A percentile compares a stretch with the other conserved stretches of the same genome.
These are phyloP conservation scores for Alternaria atra DNA, from an alignment of 2,329 filamentous ascomycete species.

Conservation along the genomic window DNA sequence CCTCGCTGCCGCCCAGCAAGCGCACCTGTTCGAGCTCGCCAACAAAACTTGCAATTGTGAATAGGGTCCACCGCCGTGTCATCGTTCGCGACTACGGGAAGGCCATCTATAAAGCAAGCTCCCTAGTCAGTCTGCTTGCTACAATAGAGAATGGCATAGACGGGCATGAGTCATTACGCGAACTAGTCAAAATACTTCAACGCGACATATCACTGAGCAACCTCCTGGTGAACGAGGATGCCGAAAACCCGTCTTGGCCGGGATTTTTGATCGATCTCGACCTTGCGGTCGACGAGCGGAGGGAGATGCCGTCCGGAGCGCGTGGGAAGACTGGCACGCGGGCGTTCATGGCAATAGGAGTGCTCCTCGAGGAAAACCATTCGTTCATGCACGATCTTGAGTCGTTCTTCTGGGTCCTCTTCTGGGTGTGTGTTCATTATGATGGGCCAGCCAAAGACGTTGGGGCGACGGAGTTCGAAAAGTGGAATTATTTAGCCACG, in stretches of 20 bases:
- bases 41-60: not conserved
- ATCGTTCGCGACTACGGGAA: slow-evolving; percentile 54
- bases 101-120: slow-evolving; percentile 53
- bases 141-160: slow-evolving; percentile 48
- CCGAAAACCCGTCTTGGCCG: slow-evolving; percentile 51
- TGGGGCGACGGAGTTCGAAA: too few species aligned
- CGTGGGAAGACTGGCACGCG: slow-evolving; percentile 56
- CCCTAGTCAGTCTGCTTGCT: not conserved
- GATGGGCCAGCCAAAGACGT: too few species aligned
- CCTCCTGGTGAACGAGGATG: slow-evolving; percentile 59
- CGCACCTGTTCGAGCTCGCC: not conserved
- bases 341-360: slow-evolving; percentile 59
- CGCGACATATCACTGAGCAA: slow-evolving; percentile 59
- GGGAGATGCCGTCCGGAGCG: slow-evolving; percentile 50
- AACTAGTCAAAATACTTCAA: slow-evolving; percentile 49
- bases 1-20: not conserved
- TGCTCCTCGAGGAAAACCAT: slow-evolving; percentile 52
- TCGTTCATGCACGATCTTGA: slow-evolving; percentile 61
- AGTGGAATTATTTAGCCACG: too few species aligned
- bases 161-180: slow-evolving; percentile 45
- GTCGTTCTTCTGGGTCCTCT: slow-evolving; percentile 61
- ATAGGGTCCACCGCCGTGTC: slow-evolving; percentile 40
- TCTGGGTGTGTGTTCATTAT: slow-evolving; percentile 60
- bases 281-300: slow-evolving; percentile 47
- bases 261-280: slow-evolving; percentile 57